Percentiles rank a stretch among this genome's conserved stretches.
These are phyloP conservation scores for Cudoniella acicularis DNA, from an alignment of 495 filamentous ascomycete species.

Conservation along the genomic window DNA sequence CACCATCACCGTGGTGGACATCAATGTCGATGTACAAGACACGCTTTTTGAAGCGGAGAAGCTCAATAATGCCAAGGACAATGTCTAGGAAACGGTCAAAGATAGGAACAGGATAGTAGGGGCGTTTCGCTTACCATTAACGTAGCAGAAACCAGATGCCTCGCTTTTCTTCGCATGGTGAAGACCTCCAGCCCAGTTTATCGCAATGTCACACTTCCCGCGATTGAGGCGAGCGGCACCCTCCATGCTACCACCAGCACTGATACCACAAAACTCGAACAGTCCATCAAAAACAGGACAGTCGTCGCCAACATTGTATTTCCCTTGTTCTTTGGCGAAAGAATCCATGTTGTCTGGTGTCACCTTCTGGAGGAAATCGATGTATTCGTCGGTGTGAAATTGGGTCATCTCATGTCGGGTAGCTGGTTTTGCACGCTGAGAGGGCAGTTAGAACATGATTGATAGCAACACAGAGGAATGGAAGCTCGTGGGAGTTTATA, in stretches of 20 bases:
- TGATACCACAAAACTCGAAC: conserved; percentile 97
- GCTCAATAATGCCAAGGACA: conserved; percentile 90
- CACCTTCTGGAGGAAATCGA: conserved; percentile 94
- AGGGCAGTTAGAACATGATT: conserved; percentile 15
- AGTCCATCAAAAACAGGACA: conserved; percentile 97
- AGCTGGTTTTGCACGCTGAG: conserved; percentile 90
- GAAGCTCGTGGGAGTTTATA: neutral
- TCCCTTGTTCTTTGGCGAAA: conserved; percentile 86
- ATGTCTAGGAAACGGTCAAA: conserved; percentile 60
- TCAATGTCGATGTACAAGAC: conserved; percentile 98
- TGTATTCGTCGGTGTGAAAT: conserved; percentile 99
- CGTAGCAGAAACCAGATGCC: conserved; percentile 96
- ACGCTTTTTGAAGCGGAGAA: conserved; percentile 88
- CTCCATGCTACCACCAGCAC: conserved; percentile 96
- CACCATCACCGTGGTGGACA: conserved; percentile 96
- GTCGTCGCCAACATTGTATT: conserved; percentile 97
- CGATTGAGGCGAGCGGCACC: conserved; percentile 89
- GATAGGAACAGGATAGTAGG: neutral
- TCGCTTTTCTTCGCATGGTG: conserved; percentile 98
- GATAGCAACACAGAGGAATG: neutral
- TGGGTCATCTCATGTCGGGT: conserved; percentile 98
- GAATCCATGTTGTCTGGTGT: conserved; percentile 98
- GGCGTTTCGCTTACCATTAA: conserved; percentile 70
- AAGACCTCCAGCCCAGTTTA: conserved; percentile 96
- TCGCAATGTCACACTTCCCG: conserved; percentile 92